These are phyloP conservation scores for Kluyveromyces aestuarii DNA, from an alignment of 805 yeast genomes.

Conservation along the genomic window DNA sequence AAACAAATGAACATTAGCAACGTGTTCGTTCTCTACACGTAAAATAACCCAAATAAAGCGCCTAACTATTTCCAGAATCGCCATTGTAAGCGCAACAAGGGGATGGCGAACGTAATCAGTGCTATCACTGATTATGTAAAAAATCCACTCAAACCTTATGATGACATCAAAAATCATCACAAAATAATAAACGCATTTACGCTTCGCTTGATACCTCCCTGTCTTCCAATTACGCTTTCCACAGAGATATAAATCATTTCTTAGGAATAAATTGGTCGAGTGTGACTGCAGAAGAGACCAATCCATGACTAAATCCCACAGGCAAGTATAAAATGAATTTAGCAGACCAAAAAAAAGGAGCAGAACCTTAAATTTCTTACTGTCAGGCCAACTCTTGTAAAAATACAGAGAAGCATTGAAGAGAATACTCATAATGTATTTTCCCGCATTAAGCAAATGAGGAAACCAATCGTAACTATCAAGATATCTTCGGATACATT, in stretches of 20 bases:
- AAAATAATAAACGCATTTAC: slow-evolving; percentile 48
- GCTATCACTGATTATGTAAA: slow-evolving; percentile 67
- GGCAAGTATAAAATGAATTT: slow-evolving; percentile 57
- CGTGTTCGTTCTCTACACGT: slow-evolving; percentile 95
- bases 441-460: slow-evolving; percentile 80
- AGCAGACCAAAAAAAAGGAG: slow-evolving; percentile 68
- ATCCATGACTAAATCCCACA: slow-evolving; percentile 95
- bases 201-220: slow-evolving; percentile 20
- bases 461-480: slow-evolving; percentile 97
- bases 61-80: slow-evolving; percentile 71
- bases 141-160: slow-evolving; percentile 85
- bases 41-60: slow-evolving; percentile 85
- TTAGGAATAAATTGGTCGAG: slow-evolving; percentile 46
- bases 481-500: slow-evolving; percentile 81
- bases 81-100: slow-evolving; percentile 65
- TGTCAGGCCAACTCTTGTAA: slow-evolving; percentile 43
- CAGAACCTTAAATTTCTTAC: slow-evolving; percentile 35
- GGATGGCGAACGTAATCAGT: slow-evolving; percentile 27
- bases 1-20: slow-evolving; percentile 75
- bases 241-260: slow-evolving; percentile 67
- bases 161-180: slow-evolving; percentile 69
- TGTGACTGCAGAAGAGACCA: slow-evolving; percentile 78
- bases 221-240: slow-evolving; percentile 28
- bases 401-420: slow-evolving; percentile 69
- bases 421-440: slow-evolving; percentile 57